Base-by-base conservation (phyloP, 305 asterid genomes). In the Plantago lanceolata region DNA sequence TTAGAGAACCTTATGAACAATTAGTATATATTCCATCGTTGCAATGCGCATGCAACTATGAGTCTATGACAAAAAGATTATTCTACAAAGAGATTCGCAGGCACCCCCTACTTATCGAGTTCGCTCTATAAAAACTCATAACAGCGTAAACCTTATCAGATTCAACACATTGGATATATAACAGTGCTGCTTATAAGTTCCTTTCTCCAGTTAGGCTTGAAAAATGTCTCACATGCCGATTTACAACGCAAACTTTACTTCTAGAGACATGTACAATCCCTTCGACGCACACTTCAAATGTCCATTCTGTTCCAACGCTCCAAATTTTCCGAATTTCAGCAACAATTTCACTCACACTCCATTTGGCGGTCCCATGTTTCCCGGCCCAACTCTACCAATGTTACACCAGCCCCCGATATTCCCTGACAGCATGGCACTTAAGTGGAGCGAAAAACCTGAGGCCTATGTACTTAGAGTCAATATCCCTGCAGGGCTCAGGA, bases 51-150 rank as follows among this genome's bases (percentile, higher is more conserved):
- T 29, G 15, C 18, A 28, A 56, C 61, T 56, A 28, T 28, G 61
- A 29, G 45, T 28, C 61, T 56, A 28, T 28, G 61, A 29, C 61
- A 56, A n/a, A 56, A 56, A 29, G 61, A 56, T 56, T 56, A 56
- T 56, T 56, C 61, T 9, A 12, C 45, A 12, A 11, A 40, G 45
- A 40, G 45, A 40, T 33, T 33, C 45, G 45, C 45, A 40, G 45
- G 44, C 44, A 35, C 11, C 15, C 45, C 45, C 1, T 15, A 24
- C 56, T 50, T 19, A 6, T 50, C 6, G 56, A 50, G 19, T 19
- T 5, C 56, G 9, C 44, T 9, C 15, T 40, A 40, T 9, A 40
- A 40, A 33, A 12, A 40, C 45, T 9, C 45, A 0, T 9, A 12
- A 40, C 45, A 40, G 45, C 45, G 4, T 40, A 40, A 40, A 33